Conservation (phyloP, 2,329 filamentous ascomycete genomes). For the Berkeleyomyces rouxiae region DNA sequence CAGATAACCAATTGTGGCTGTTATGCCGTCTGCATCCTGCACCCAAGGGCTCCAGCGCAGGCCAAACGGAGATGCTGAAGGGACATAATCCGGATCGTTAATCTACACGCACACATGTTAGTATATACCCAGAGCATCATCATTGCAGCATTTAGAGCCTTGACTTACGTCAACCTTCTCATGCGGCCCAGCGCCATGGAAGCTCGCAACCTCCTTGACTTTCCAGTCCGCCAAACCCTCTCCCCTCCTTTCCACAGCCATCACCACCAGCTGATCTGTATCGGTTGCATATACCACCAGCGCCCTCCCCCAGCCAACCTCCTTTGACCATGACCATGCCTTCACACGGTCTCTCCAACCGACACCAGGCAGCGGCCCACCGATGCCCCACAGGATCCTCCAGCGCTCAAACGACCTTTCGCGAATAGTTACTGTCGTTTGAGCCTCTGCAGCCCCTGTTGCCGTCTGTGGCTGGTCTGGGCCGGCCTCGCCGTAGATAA, state of each 20-base stretch:
- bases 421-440: constrained; percentile 19
- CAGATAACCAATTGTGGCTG: constrained; percentile 33
- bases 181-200: constrained; percentile 22
- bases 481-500: constrained; percentile 32
- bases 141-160: background rate
- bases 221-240: constrained; percentile 26
- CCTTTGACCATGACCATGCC: constrained; percentile 36
- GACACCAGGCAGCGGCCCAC: constrained; percentile 28
- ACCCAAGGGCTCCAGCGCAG: constrained; percentile 40
- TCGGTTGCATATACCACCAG: constrained; percentile 38
- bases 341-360: constrained; percentile 28
- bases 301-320: constrained; percentile 25
- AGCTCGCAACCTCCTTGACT: constrained; percentile 34
- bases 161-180: constrained; percentile 19
- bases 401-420: constrained; percentile 31
- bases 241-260: constrained; percentile 26
- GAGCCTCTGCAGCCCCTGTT: constrained; percentile 13
- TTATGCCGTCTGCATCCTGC: constrained; percentile 14
- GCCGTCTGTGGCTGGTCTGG: background rate
- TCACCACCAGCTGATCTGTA: constrained; percentile 31
- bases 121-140: background rate
- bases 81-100: constrained; percentile 33
- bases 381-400: constrained; percentile 39
- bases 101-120: constrained; percentile 6
- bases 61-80: constrained; percentile 32